A percentile compares a stretch with the other conserved stretches of the same genome.
phyloP scores from a whole-genome alignment of 768 basidiomycete species.

The Kwoniella newhampshirensis region DNA sequence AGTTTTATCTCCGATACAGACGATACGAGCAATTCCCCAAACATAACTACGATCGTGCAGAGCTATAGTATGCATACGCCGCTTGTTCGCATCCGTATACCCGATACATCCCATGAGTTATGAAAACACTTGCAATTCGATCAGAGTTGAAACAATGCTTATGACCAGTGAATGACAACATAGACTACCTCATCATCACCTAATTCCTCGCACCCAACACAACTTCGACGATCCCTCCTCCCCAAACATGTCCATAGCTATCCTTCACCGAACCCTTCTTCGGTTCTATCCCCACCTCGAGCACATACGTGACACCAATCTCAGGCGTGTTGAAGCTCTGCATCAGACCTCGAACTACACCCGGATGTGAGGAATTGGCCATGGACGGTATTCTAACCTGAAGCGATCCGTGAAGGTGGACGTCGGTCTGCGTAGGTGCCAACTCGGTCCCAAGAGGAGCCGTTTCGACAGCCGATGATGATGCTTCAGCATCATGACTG shows the following conservation, averaged over 20 bases:
- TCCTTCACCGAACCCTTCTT: conserved; percentile 44
- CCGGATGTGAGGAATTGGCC: neutral
- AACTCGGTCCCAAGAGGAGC: neutral
- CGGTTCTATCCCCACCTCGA: conserved; percentile 44
- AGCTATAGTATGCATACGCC: neutral
- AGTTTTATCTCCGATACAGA: conserved; percentile 9
- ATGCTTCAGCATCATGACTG: neutral
- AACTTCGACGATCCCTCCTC: conserved; percentile 44
- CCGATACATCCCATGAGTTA: neutral
- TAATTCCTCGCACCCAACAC: conserved; percentile 22
- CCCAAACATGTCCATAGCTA: conserved; percentile 47
- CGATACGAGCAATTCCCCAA: neutral
- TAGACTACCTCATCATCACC: neutral
- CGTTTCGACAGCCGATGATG: neutral
- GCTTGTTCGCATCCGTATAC: neutral
- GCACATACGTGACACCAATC: conserved; percentile 39
- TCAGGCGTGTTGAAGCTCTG: conserved; percentile 41
- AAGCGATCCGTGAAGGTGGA: conserved; percentile 35
- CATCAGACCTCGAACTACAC: conserved; percentile 12
- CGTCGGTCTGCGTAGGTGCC: conserved; percentile 29
- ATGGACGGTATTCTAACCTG: conserved; percentile 16
- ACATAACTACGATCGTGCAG: neutral
- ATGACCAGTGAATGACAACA: neutral
- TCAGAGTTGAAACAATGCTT: no score
- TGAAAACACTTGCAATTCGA: no score